Evolutionary conservation across 129 eudicot species (phyloP).

Genomic region (Flaveria sonorensis): DNA sequence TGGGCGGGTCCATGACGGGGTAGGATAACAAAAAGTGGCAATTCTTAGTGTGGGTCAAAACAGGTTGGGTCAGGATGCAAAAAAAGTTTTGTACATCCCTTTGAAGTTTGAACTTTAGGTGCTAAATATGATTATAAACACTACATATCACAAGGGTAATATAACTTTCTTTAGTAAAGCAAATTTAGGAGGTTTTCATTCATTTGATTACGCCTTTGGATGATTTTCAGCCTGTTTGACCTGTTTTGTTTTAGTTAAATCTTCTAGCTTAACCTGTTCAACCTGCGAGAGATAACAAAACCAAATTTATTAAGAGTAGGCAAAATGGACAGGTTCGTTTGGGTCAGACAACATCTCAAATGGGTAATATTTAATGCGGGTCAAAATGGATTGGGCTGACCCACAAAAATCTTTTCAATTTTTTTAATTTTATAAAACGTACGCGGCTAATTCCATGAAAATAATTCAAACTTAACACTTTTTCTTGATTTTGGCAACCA

Average conservation of each 20-base stretch:
- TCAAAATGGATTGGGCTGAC: neutral
- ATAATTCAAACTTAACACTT: neutral
- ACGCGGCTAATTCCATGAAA: neutral
- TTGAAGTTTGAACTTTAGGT: neutral
- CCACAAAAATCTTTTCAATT: neutral
- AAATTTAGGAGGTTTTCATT: neutral
- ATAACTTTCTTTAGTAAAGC: neutral
- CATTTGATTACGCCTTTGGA: neutral
- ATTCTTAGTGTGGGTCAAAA: conserved; percentile 7
- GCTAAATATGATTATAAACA: neutral
- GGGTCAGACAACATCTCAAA: neutral
- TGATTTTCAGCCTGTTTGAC: neutral
- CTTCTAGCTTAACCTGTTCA: neutral
- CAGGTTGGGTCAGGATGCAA: neutral
- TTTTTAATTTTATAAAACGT: neutral
- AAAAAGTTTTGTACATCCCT: neutral
- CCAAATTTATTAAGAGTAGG: neutral
- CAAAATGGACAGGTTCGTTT: neutral
- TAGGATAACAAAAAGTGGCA: neutral
- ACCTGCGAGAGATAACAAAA: neutral
- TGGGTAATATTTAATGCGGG: neutral
- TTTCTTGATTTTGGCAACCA: conserved; percentile 1
- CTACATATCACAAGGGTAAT: neutral
- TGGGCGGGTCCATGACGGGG: conserved; percentile 6
- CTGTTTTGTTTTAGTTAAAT: neutral